A percentile compares a stretch with the other conserved stretches of the same genome.
Conservation (phyloP, 1,284 basidiomycete genomes). For the Coriolopsis trogii region DNA sequence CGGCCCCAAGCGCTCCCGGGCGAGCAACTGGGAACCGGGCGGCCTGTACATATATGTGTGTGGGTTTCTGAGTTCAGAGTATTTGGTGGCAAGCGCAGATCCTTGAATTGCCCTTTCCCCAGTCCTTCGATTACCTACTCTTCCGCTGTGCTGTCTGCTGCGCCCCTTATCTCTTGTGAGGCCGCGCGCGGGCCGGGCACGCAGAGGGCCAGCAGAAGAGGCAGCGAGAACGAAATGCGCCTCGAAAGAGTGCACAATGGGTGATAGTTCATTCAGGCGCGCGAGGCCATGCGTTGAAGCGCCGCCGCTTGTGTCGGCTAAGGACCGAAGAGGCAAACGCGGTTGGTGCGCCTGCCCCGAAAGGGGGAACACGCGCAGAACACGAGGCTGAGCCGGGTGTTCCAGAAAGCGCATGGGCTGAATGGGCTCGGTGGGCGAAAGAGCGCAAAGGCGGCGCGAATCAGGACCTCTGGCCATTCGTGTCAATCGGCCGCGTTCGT, state of each 20-base stretch:
- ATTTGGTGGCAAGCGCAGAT: conserved; percentile 16
- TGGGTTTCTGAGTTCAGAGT: neutral
- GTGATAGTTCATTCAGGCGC: conserved; percentile 13
- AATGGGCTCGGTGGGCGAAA: conserved; percentile 11
- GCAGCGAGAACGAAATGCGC: too few species aligned
- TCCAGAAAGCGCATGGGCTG: conserved; percentile 18
- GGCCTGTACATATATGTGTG: conserved; percentile 1
- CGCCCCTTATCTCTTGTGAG: conserved; percentile 24
- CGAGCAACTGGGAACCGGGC: conserved; percentile 14
- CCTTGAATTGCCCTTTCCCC: conserved; percentile 13
- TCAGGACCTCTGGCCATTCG: too few species aligned
- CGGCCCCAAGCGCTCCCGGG: conserved; percentile 11
- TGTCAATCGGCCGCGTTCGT: too few species aligned
- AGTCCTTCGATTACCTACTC: conserved; percentile 15
- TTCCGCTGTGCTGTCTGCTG: conserved; percentile 13
- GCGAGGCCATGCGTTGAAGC: conserved; percentile 7
- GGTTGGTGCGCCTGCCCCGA: conserved; percentile 29
- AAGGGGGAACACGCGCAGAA: conserved; percentile 24
- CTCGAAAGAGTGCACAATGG: too few species aligned
- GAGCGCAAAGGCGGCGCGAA: too few species aligned
- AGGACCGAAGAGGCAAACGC: conserved; percentile 21
- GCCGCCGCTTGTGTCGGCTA: conserved; percentile 26
- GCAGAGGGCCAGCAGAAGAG: neutral
- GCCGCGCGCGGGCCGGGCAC: too few species aligned
- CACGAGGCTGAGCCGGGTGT: conserved; percentile 25